phyloP scores from a whole-genome alignment of 768 basidiomycete genomes.

The Leccinum barrowsii region DNA sequence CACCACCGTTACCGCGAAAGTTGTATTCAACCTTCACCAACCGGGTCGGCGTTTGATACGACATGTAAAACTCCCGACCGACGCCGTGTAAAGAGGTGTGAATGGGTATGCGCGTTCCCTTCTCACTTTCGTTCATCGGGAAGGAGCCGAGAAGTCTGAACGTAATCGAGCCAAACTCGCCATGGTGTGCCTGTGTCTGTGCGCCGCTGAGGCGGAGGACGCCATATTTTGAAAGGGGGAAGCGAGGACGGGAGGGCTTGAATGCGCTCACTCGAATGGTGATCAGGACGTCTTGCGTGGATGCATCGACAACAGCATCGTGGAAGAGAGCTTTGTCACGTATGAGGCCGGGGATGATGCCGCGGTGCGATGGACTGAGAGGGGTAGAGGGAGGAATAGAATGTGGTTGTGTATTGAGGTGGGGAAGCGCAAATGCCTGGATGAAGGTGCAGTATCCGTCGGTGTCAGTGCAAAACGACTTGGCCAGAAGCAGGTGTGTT shows the following conservation, averaged over 20 bases:
- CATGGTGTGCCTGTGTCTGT: background rate
- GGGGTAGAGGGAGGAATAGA: background rate
- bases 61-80: background rate
- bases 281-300: background rate
- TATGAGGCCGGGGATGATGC: background rate
- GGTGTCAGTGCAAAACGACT: background rate
- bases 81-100: background rate
- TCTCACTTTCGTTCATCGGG: no score
- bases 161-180: background rate
- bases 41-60: no score
- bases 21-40: no score
- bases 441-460: conserved; percentile 8
- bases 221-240: background rate
- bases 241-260: background rate
- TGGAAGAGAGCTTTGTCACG: background rate
- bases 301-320: background rate
- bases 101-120: background rate
- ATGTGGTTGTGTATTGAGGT: background rate
- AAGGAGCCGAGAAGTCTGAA: background rate
- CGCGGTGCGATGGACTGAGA: background rate
- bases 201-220: background rate
- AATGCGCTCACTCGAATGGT: background rate
- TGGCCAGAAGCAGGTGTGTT: conserved; percentile 16
- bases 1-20: no score
- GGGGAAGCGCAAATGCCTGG: background rate